These are phyloP conservation scores for Inonotus hispidus DNA, from an alignment of 1,284 basidiomycete genomes.

Conservation along the genomic window DNA sequence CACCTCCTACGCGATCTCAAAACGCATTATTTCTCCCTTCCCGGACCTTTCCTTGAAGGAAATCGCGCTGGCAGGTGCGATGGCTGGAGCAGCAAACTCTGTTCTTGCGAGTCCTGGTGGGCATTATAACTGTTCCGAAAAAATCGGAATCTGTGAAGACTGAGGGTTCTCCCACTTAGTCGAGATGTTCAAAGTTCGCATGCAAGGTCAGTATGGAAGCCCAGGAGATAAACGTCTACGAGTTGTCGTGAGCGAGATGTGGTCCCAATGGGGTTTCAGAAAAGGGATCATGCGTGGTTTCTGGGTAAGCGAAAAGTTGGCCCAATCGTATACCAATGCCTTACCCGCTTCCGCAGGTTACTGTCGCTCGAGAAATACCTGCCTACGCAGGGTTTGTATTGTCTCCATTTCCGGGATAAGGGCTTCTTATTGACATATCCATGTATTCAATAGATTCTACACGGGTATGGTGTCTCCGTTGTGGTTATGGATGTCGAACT, in stretches of 20 bases:
- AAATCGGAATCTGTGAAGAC: not conserved
- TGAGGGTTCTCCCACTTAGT: constrained; percentile 36
- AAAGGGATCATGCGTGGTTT: constrained; percentile 94
- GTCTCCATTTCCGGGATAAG: not conserved
- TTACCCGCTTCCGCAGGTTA: constrained; percentile 51
- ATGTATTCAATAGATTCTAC: constrained; percentile 52
- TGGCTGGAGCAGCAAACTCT: constrained; percentile 89
- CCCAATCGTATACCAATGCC: not conserved
- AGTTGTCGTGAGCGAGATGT: constrained; percentile 75
- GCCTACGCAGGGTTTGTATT: constrained; percentile 81
- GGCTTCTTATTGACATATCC: not conserved
- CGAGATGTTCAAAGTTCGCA: constrained; percentile 92
- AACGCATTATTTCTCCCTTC: constrained; percentile 83
- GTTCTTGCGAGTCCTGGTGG: constrained; percentile 83
- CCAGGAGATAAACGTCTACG: constrained; percentile 73
- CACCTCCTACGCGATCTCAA: constrained; percentile 80
- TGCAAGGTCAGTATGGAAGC: constrained; percentile 90
- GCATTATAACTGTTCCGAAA: constrained; percentile 17
- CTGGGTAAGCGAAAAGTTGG: constrained; percentile 59
- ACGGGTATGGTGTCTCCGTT: constrained; percentile 42
- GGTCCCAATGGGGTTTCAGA: constrained; percentile 77
- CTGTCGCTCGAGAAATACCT: constrained; percentile 87
- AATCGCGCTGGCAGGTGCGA: constrained; percentile 79
- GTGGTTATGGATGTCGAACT: not conserved
- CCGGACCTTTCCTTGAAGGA: constrained; percentile 76